Percentiles rank a stretch among this genome's conserved stretches.
phyloP scores from a whole-genome alignment of 2,329 filamentous ascomycete genomes.

The Talaromyces sp. region DNA sequence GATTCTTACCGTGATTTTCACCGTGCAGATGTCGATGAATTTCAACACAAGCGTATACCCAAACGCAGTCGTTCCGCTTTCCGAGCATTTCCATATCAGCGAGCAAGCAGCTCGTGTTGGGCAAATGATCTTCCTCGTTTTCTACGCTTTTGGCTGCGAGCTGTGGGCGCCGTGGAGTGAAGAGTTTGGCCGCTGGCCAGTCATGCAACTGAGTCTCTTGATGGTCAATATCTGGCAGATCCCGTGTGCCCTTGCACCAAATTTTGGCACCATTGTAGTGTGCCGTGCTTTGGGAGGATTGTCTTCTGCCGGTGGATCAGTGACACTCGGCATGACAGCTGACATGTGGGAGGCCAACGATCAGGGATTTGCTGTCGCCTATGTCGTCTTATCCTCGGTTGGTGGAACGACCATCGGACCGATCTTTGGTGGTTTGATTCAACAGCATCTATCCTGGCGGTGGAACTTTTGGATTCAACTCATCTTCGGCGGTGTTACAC shows the following conservation, averaged over 20 bases:
- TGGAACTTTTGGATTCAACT: constrained; percentile 61
- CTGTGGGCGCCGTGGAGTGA: constrained; percentile 84
- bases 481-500: constrained; percentile 50
- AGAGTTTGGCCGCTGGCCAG: constrained; percentile 68
- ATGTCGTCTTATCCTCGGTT: constrained; percentile 54
- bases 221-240: constrained; percentile 5
- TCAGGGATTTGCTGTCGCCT: constrained; percentile 56
- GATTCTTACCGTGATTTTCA: constrained; percentile 63
- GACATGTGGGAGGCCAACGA: constrained; percentile 55
- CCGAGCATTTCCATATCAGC: constrained; percentile 60
- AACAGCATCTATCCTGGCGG: constrained; percentile 43
- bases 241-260: constrained; percentile 1
- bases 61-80: constrained; percentile 58
- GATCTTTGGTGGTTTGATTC: constrained; percentile 49
- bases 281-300: constrained; percentile 59
- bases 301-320: constrained; percentile 58
- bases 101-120: constrained; percentile 62
- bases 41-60: constrained; percentile 69
- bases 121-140: constrained; percentile 68
- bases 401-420: constrained; percentile 44
- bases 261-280: constrained; percentile 49
- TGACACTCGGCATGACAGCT: constrained; percentile 59
- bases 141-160: constrained; percentile 79
- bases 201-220: constrained; percentile 54
- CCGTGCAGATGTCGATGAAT: constrained; percentile 69